Base-by-base conservation (phyloP, 768 basidiomycete species). In the Coprinopsis cinerea region DNA sequence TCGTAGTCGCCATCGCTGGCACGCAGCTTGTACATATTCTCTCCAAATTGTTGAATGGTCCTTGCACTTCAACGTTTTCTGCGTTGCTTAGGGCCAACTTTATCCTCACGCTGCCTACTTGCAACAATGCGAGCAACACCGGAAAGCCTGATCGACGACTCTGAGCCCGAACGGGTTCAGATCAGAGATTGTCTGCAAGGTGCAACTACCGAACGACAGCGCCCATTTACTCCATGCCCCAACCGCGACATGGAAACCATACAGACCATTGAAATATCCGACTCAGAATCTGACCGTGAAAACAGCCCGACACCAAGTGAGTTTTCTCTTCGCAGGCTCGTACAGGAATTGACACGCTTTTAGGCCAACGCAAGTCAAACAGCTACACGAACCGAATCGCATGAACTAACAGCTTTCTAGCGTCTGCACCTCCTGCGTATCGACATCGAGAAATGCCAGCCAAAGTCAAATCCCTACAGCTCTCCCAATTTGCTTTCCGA, bases 161-260 rank as follows among this genome's bases (percentile, higher is more conserved):
- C 85, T 0, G 86, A 87, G 61, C 84, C 83, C 17, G 85, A 88
- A 61, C 70, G 83, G 49, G 75, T 78, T 55, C 67, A 65, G 54
- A 42, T 57, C 32, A 68, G 61, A 32, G 20, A 20, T 26, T 25
- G 4, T 17, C 27, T 10, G 27, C 24, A 35, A 40, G 15, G 30
- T n/a, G n/a, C 14, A 14, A 22, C 20, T 1, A 25, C 42, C 23
- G 44, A 28, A 18, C 20, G 55, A 55, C 44, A 56, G n/a, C n/a
- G n/a, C n/a, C n/a, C n/a, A n/a, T n/a, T n/a, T n/a, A n/a, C n/a
- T n/a, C 34, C 46, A 18, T 11, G 17, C 28, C 5, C 25, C 13
- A 39, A 27, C 10, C 18, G 20, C 24, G 14, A 22, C 20, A 43
- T 48, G 17, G 28, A 52, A 18, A n/a, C 24, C 25, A 18, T 36